Conservation (phyloP, 2,329 filamentous ascomycete genomes). For the Dothistroma septosporum region DNA sequence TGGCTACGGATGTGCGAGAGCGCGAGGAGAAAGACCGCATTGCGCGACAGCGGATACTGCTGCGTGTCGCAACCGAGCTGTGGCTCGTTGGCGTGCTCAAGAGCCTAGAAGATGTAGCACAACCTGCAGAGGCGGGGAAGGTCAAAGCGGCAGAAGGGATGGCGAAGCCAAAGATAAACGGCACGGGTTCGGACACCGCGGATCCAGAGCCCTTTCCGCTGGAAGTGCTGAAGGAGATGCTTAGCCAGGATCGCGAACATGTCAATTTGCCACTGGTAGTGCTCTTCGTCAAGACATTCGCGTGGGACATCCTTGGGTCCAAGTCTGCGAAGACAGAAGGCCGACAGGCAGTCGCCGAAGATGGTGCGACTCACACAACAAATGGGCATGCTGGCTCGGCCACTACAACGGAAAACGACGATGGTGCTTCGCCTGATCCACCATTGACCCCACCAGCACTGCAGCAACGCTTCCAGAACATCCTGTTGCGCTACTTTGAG, state of each 20-base stretch:
- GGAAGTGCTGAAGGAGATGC: conserved; percentile 93
- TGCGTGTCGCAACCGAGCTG: conserved; percentile 88
- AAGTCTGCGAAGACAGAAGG: conserved; percentile 67
- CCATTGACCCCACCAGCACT: conserved; percentile 73
- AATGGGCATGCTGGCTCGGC: conserved; percentile 51
- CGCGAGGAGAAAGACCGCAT: conserved; percentile 94
- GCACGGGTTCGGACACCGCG: conserved; percentile 54
- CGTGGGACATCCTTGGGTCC: conserved; percentile 89
- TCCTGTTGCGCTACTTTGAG: conserved; percentile 84
- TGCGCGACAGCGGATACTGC: conserved; percentile 74
- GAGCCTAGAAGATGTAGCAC: conserved; percentile 67
- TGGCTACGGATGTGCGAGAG: conserved; percentile 78
- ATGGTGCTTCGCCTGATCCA: conserved; percentile 56
- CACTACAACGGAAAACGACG: conserved; percentile 50
- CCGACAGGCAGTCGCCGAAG: conserved; percentile 78
- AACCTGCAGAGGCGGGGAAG: conserved; percentile 61
- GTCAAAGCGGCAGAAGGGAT: conserved; percentile 52
- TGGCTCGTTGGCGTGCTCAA: conserved; percentile 89
- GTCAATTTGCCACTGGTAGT: conserved; percentile 86
- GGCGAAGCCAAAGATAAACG: conserved; percentile 60
- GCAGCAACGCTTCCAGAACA: conserved; percentile 78
- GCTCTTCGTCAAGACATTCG: conserved; percentile 91
- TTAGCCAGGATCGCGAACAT: conserved; percentile 91
- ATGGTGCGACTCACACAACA: conserved; percentile 60
- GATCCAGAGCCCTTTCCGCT: conserved; percentile 89